Evolutionary conservation across 2,329 filamentous ascomycete species (phyloP).

Genomic region (Akanthomyces muscarius): DNA sequence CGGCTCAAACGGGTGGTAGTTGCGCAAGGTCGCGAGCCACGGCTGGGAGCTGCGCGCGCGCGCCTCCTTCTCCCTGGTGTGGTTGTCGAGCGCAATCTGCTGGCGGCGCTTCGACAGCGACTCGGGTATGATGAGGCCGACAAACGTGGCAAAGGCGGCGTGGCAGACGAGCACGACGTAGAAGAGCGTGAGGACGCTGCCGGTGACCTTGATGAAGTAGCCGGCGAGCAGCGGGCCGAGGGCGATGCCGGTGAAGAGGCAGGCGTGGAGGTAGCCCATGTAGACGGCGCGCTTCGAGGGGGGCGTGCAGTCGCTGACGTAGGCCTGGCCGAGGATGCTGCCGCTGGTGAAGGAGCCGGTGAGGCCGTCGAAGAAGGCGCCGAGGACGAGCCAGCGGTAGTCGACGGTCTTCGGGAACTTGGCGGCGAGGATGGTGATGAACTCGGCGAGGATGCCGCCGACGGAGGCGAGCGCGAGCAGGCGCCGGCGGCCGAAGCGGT

Average conservation of each 20-base stretch:
- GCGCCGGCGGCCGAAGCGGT: conserved; percentile 75
- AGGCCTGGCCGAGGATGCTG: conserved; percentile 73
- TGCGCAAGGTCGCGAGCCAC: conserved; percentile 35
- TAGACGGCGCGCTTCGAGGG: conserved; percentile 74
- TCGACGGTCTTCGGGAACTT: conserved; percentile 68
- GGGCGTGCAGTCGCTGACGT: conserved; percentile 82
- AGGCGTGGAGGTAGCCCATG: conserved; percentile 88
- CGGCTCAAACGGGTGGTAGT: conserved; percentile 68
- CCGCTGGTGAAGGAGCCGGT: conserved; percentile 85
- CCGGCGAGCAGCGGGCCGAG: conserved; percentile 79
- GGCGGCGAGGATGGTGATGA: conserved; percentile 73
- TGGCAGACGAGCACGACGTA: conserved; percentile 75
- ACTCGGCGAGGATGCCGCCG: conserved; percentile 71
- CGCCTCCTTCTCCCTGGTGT: conserved; percentile 45
- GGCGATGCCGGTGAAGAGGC: conserved; percentile 84
- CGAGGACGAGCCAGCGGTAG: conserved; percentile 75
- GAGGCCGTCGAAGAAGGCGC: conserved; percentile 74
- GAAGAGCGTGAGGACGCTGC: conserved; percentile 75
- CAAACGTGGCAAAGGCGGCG: conserved; percentile 65
- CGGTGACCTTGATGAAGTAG: conserved; percentile 72
- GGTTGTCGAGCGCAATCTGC: conserved; percentile 63
- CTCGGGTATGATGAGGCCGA: conserved; percentile 73
- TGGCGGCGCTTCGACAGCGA: conserved; percentile 75
- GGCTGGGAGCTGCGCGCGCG: conserved; percentile 20
- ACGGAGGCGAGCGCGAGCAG: conserved; percentile 69